Evolutionary conservation across 208 protist species (phyloP), one percentile per base, ranked within the genome.

Genomic region (Leishmania braziliensis): DNA sequence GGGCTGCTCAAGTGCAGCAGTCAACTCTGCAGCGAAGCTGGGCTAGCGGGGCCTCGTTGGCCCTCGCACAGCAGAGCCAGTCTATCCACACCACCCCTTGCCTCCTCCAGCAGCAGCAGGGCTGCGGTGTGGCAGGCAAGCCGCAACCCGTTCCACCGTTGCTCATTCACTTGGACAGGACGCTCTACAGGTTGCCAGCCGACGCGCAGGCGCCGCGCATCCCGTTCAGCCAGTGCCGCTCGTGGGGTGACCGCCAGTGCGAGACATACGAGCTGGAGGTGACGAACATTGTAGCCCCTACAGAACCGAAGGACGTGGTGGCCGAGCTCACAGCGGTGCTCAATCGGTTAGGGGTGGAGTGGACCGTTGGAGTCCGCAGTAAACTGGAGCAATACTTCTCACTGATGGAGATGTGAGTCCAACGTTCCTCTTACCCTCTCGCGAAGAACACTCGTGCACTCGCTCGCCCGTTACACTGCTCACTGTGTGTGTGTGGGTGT

Each of bases 371-470:
- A 16, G 75, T 83, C 33, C 84, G 92, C 56, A 95, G 87, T 69
- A 95, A 94, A 65, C 79, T 95, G 50, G 87, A 95, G 46, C 90
- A 97, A 79, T 92, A 93, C 80, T 89, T 85, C 63, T 20, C 76
- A 8, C 73, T 92, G 8, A 23, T 81, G 4, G 82, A 84, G 8
- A 33, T 65, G 36, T 77, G 23, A 66, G 36, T 33, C 9, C 5
- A 5, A 23, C 23, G 51, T 23, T 20, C 4, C 70, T 6, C n/a
- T 18, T 8, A 46, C 12, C 12, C 70, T 36, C 23, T 29, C 18
- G 29, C 48, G 33, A 23, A 36, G n/a, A 56, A 18, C n/a, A 29
- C 29, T 36, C 72, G 20, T 10, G n/a, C 16, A 46, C 43, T 8
- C 46, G 29, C 18, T 29, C 66, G 36, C 18, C 26, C 66, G 10